Percentiles rank a stretch among this genome's conserved stretches.
phyloP scores from a whole-genome alignment of 164 flowering plant genomes.

The Santalum album region DNA sequence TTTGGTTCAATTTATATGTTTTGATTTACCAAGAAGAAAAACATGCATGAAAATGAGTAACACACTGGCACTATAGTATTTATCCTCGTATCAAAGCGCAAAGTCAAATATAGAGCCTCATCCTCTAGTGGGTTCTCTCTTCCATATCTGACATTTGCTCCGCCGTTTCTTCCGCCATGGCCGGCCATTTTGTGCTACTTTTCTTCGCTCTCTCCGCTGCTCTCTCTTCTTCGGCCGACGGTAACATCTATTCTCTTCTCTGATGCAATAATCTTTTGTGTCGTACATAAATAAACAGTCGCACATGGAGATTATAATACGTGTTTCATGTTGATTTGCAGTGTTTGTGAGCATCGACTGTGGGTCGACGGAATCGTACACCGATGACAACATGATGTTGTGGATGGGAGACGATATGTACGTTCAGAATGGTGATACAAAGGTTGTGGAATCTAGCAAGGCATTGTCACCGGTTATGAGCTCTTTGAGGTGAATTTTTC shows the following conservation, averaged over 20 bases:
- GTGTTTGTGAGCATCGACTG: slow-evolving; percentile 28
- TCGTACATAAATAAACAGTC: not conserved
- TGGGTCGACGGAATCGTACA: slow-evolving; percentile 14
- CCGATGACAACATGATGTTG: slow-evolving; percentile 10
- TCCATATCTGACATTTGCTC: too few relatives aligned
- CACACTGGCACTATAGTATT: too few relatives aligned
- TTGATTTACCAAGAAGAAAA: too few relatives aligned
- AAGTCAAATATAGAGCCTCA: too few relatives aligned
- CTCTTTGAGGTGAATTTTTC: slow-evolving; percentile 13
- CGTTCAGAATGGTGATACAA: slow-evolving; percentile 16
- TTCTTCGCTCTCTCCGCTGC: not conserved
- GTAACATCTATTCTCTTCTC: not conserved
- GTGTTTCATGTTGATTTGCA: not conserved
- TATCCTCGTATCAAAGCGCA: too few relatives aligned
- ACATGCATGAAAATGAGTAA: too few relatives aligned
- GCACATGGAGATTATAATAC: not conserved
- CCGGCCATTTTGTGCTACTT: not conserved
- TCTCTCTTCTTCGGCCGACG: not conserved
- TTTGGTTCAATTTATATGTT: too few relatives aligned
- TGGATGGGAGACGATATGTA: slow-evolving; percentile 24
- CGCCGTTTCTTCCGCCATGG: not conserved
- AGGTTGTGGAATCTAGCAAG: slow-evolving; percentile 2
- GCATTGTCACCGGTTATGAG: slow-evolving; percentile 10
- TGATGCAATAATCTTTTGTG: too few relatives aligned
- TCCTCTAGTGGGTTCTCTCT: too few relatives aligned